phyloP scores from a whole-genome alignment of 176 grass and related monocot genomes.

The Neostapfia colusana region DNA sequence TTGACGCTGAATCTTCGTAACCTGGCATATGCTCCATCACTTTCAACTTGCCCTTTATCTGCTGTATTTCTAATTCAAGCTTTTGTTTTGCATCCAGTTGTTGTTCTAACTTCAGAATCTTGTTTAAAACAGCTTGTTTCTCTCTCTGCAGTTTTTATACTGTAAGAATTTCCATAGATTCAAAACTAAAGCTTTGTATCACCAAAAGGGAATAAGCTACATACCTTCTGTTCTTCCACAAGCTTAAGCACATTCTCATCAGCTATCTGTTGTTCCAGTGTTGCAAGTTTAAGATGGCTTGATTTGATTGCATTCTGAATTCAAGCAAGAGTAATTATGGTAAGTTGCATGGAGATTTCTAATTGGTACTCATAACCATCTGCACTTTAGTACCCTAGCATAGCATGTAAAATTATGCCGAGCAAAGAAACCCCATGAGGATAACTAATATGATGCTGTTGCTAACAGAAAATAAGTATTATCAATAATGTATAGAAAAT shows the following conservation, averaged over 20 bases:
- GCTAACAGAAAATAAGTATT: constrained; percentile 18
- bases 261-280: constrained; percentile 48
- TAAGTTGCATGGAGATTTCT: constrained; percentile 5
- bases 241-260: constrained; percentile 47
- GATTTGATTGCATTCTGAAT: constrained; percentile 69
- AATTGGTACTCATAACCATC: neutral
- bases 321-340: constrained; percentile 9
- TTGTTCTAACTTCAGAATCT: constrained; percentile 41
- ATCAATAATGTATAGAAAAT: neutral
- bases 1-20: constrained; percentile 37
- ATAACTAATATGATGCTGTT: constrained; percentile 14
- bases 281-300: constrained; percentile 51
- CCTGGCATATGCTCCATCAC: constrained; percentile 45
- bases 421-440: neutral
- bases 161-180: constrained; percentile 29
- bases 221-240: constrained; percentile 58
- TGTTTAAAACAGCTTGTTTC: constrained; percentile 40
- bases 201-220: neutral
- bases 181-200: neutral
- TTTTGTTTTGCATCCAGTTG: constrained; percentile 56
- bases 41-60: constrained; percentile 48
- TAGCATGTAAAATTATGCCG: neutral
- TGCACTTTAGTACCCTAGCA: constrained; percentile 5
- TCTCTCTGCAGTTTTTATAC: constrained; percentile 47
- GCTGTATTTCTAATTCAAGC: constrained; percentile 61